Percentiles rank a stretch among this genome's conserved stretches.
Conservation (phyloP, 139 green algal species). For the Spirogloea muscicola region DNA sequence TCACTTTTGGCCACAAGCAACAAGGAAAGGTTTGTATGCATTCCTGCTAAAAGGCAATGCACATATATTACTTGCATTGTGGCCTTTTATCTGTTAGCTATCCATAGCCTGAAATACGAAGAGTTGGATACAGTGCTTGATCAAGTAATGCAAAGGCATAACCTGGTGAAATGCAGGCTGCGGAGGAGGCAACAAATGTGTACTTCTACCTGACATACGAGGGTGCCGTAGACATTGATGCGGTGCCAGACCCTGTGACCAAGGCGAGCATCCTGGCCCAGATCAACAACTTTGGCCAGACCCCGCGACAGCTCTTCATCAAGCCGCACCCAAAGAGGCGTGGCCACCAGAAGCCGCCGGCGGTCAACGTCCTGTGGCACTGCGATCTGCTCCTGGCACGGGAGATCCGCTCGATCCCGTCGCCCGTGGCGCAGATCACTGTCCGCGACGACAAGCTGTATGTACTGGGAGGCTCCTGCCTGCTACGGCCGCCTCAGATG, state of each 20-base stretch:
- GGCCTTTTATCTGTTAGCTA: too few species aligned
- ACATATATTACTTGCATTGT: not conserved
- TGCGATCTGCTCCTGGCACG: constrained; percentile 1
- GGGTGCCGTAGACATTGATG: constrained; percentile 53
- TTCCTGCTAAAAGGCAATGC: not conserved
- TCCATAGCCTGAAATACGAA: too few species aligned
- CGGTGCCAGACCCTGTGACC: constrained; percentile 36
- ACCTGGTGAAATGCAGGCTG: constrained; percentile 26
- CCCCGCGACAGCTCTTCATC: constrained; percentile 50
- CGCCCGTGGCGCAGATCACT: constrained; percentile 21
- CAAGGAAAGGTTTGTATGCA: constrained; percentile 38
- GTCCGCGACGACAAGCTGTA: constrained; percentile 19
- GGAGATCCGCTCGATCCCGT: constrained; percentile 9
- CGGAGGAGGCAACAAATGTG: constrained; percentile 52
- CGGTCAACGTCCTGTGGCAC: constrained; percentile 10
- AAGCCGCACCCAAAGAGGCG: constrained; percentile 32
- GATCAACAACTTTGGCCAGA: constrained; percentile 58
- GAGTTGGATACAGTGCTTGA: too few species aligned
- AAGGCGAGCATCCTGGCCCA: constrained; percentile 47
- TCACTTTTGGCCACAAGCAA: constrained; percentile 62
- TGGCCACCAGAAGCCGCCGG: constrained; percentile 2
- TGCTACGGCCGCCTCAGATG: constrained; percentile 42
- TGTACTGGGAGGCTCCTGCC: constrained; percentile 37
- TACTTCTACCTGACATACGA: constrained; percentile 62
- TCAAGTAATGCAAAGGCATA: too few species aligned